These are phyloP conservation scores for Cryptosporidium xiaoi DNA, from an alignment of 169 alveolate species.

Conservation along the genomic window DNA sequence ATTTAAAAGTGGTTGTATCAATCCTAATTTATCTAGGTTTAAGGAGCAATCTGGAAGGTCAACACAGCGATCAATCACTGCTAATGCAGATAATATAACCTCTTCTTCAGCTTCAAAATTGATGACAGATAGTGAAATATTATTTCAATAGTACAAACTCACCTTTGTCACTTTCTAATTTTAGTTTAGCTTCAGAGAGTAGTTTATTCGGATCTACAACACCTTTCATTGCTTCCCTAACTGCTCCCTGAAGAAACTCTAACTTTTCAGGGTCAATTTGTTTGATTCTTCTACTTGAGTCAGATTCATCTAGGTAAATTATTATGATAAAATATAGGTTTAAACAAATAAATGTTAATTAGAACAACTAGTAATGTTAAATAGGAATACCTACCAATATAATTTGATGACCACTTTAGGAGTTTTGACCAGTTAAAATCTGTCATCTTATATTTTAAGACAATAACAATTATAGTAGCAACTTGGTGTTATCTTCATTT, in stretches of 20 bases:
- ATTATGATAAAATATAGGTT: not conserved
- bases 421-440: conserved; percentile 62
- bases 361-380: too few relatives aligned
- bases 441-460: conserved; percentile 1
- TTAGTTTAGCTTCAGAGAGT: conserved; percentile 18
- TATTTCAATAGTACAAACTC: conserved; percentile 15
- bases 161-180: conserved; percentile 13
- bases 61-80: conserved; percentile 49
- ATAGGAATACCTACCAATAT: conserved; percentile 38
- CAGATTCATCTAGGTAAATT: conserved; percentile 11
- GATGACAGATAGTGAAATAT: not conserved
- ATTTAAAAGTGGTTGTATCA: conserved; percentile 42
- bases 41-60: conserved; percentile 60
- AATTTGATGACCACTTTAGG: conserved; percentile 62
- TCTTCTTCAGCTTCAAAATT: conserved; percentile 1
- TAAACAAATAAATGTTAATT: too few relatives aligned
- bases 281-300: not conserved
- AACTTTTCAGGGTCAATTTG: conserved; percentile 52
- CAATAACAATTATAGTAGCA: not conserved
- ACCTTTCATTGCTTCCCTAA: conserved; percentile 70
- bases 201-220: conserved; percentile 59
- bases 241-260: conserved; percentile 67
- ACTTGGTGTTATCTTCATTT: not conserved
- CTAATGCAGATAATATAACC: conserved; percentile 29
- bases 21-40: conserved; percentile 34